phyloP scores from a whole-genome alignment of 2,329 filamentous ascomycete genomes.

The Clarireedia monteithiana region DNA sequence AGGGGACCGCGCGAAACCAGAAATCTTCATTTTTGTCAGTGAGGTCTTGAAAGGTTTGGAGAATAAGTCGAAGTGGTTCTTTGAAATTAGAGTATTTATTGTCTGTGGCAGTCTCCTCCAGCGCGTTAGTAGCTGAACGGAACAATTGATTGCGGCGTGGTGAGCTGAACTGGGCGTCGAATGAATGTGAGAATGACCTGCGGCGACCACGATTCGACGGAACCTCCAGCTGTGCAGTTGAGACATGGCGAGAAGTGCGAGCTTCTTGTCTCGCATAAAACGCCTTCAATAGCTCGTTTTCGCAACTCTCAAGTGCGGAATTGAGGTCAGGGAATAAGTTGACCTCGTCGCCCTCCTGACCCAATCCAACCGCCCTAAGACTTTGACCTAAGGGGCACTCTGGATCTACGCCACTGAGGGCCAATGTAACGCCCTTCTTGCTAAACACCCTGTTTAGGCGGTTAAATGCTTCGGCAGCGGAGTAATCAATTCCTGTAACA shows the following conservation, averaged over 20 bases:
- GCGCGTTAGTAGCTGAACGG: conserved; percentile 66
- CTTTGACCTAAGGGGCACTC: conserved; percentile 69
- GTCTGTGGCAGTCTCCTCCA: conserved; percentile 53
- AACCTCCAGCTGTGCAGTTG: conserved; percentile 24
- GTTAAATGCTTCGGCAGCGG: conserved; percentile 89
- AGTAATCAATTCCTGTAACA: conserved; percentile 91
- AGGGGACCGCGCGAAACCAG: conserved; percentile 75
- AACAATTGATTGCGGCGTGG: conserved; percentile 73
- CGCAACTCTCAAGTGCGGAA: conserved; percentile 85
- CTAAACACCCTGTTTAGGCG: conserved; percentile 80
- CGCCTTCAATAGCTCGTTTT: conserved; percentile 84
- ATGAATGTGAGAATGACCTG: conserved; percentile 37
- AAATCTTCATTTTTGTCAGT: conserved; percentile 87
- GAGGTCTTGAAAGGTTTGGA: conserved; percentile 90
- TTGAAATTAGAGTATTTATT: conserved; percentile 77
- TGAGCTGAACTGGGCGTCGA: conserved; percentile 60
- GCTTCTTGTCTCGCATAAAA: conserved; percentile 66
- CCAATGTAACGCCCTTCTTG: conserved; percentile 69
- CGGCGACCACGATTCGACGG: conserved; percentile 11
- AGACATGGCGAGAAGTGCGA: conserved; percentile 37
- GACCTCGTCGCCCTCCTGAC: conserved; percentile 63
- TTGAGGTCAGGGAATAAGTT: conserved; percentile 84
- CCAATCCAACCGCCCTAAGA: conserved; percentile 77
- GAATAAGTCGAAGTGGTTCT: conserved; percentile 81
- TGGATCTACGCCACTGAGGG: conserved; percentile 75